A percentile compares a stretch with the other conserved stretches of the same genome.
Conservation (phyloP, 2,329 filamentous ascomycete genomes). For the Chrysoporthe austroafricana region DNA sequence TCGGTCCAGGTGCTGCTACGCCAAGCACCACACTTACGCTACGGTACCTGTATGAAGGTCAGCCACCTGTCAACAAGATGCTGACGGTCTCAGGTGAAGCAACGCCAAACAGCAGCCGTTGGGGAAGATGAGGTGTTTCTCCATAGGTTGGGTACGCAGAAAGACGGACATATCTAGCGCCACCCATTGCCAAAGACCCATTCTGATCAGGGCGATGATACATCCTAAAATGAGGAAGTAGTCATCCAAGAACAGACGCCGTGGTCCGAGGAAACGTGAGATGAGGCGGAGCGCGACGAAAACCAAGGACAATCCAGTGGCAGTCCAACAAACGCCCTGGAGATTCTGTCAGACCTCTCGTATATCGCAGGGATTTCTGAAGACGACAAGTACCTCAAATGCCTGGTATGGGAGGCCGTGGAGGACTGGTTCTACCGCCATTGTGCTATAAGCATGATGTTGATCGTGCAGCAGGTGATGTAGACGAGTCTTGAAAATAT, state of each 20-base stretch:
- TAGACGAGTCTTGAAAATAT: background rate
- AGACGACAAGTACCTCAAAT: background rate
- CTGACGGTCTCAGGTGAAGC: background rate
- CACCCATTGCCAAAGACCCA: background rate
- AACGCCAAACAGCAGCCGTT: background rate
- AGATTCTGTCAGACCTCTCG: background rate
- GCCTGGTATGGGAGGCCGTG: background rate
- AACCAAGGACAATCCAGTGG: background rate
- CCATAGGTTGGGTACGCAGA: background rate
- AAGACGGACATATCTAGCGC: conserved; percentile 1
- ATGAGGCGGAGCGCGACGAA: background rate
- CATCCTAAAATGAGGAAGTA: background rate
- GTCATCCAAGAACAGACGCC: conserved; percentile 9
- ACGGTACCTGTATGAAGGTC: background rate
- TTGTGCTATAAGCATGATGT: background rate
- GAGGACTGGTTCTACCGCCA: background rate
- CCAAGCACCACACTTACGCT: background rate
- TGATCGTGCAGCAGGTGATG: background rate
- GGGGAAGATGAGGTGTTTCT: background rate
- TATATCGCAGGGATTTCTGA: background rate
- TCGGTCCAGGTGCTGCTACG: background rate
- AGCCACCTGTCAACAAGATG: background rate
- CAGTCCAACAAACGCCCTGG: background rate
- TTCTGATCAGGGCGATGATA: background rate
- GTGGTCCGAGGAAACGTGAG: background rate